A percentile compares a stretch with the other conserved stretches of the same genome.
Evolutionary conservation across 441 rosid species (phyloP).

Genomic region (Pelargonium australe): DNA sequence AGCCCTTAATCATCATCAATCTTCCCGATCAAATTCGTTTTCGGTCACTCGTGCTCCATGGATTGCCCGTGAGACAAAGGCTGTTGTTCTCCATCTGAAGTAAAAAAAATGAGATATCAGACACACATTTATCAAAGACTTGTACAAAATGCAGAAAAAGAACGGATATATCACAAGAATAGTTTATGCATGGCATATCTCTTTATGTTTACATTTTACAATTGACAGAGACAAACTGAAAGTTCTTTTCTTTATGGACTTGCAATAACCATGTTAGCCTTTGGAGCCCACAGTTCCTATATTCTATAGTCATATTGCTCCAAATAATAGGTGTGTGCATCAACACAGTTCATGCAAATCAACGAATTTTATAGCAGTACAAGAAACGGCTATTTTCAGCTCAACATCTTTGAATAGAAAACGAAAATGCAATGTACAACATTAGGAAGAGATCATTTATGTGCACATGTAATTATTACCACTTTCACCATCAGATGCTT

Average conservation of each 20-base stretch:
- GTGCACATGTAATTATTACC: slow-evolving; percentile 60
- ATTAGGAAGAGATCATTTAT: not conserved
- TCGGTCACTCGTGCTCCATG: slow-evolving; percentile 24
- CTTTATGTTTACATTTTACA: not conserved
- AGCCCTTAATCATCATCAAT: slow-evolving; percentile 28
- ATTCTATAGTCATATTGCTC: too few species aligned
- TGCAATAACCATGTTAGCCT: too few species aligned
- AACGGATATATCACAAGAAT: too few species aligned
- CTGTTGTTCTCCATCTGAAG: slow-evolving; percentile 47
- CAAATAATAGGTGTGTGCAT: not conserved
- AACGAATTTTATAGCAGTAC: not conserved
- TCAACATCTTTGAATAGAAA: slow-evolving; percentile 21
- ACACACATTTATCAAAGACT: not conserved
- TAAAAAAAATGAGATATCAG: slow-evolving; percentile 9
- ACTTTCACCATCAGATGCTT: slow-evolving; percentile 93
- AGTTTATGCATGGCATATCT: not conserved
- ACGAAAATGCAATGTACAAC: slow-evolving; percentile 14
- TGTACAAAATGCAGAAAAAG: too few species aligned
- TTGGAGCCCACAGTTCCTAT: too few species aligned
- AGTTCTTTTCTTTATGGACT: too few species aligned
- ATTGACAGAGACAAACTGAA: too few species aligned
- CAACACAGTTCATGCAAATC: not conserved
- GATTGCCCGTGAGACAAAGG: slow-evolving; percentile 30
- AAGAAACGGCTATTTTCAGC: not conserved
- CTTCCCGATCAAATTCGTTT: slow-evolving; percentile 28